Evolutionary conservation across 495 filamentous ascomycete species (phyloP).

Genomic region (Tuber magnatum): DNA sequence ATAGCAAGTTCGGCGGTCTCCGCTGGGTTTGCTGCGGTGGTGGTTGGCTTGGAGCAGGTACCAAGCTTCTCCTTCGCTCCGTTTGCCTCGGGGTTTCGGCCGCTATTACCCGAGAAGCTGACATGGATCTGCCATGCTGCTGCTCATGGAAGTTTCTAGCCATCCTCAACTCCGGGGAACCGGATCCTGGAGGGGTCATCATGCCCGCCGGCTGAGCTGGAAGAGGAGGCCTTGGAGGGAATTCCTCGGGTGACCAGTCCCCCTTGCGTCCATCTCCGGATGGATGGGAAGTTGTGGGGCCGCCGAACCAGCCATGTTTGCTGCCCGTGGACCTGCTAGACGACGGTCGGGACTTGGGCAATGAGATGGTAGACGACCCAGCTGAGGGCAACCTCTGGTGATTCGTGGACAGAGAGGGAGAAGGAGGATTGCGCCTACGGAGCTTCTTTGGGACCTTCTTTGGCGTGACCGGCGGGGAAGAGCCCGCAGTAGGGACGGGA

Average conservation of each 20-base stretch:
- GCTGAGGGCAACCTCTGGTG: slow-evolving; percentile 37
- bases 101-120: slow-evolving; percentile 14
- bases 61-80: not conserved
- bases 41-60: slow-evolving; percentile 12
- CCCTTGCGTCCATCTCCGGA: slow-evolving; percentile 14
- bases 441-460: slow-evolving; percentile 34
- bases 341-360: slow-evolving; percentile 28
- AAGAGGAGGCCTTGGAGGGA: slow-evolving; percentile 18
- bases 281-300: slow-evolving; percentile 17
- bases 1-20: slow-evolving; percentile 16
- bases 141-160: slow-evolving; percentile 14
- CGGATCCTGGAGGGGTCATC: slow-evolving; percentile 25
- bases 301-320: slow-evolving; percentile 27
- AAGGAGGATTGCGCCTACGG: slow-evolving; percentile 37
- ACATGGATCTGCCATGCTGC: slow-evolving; percentile 8
- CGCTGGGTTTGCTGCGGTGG: slow-evolving; percentile 16
- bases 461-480: slow-evolving; percentile 19
- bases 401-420: slow-evolving; percentile 25
- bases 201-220: slow-evolving; percentile 11
- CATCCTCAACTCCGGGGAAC: slow-evolving; percentile 24
- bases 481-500: not conserved
- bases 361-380: slow-evolving; percentile 34
- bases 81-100: not conserved
- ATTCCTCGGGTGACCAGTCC: slow-evolving; percentile 25
- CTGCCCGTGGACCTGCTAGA: slow-evolving; percentile 27